Evolutionary conservation across 2,329 filamentous ascomycete species (phyloP), one percentile per base, ranked within the genome.

Genomic region (Microdochium bolleyi): DNA sequence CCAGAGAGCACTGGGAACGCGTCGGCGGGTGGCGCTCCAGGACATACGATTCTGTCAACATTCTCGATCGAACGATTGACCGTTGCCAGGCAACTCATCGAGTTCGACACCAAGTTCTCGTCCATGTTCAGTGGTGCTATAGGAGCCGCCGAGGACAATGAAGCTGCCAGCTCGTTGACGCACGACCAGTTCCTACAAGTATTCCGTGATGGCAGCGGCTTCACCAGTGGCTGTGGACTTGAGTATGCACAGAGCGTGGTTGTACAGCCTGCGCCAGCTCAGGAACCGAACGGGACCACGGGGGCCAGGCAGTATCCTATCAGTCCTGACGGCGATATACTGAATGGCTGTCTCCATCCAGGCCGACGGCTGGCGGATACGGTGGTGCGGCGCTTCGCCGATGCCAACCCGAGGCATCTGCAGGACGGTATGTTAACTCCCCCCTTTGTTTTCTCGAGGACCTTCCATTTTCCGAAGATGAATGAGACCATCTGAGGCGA

Each of bases 51-150:
- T 2, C 51, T 62, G 8, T 53, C 58, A 11, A 62, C 60, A 16
- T 62, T 61, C 52, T 48, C 61, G 37, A 24, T 38, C 25, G 60
- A 62, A 49, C 58, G 60, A 2, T 51, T 56, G 11, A 53, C 53
- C 13, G 57, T 59, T 24, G 57, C 57, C 2, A 37, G 48, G 10
- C 54, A 59, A 44, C 53, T 59, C 2, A 58, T 59, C 46, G 68
- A 67, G 4, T 77, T 78, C 55, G 75, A 78, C 50, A 70, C 73
- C 53, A 69, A 74, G 49, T 75, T 77, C 58, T 71, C 72, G 0
- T 64, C 67, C 10, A 65, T 77, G 53, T 76, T 76, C 55, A 73
- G 70, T 0, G 73, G 73, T 0, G 65, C 66, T 52, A 57, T 61
- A 13, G 54, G 54, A 2, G 52, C 49, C 16, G 38, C 50, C 21